Base-by-base conservation (phyloP, 306 rosid species). In the Herpetospermum pedunculosum region DNA sequence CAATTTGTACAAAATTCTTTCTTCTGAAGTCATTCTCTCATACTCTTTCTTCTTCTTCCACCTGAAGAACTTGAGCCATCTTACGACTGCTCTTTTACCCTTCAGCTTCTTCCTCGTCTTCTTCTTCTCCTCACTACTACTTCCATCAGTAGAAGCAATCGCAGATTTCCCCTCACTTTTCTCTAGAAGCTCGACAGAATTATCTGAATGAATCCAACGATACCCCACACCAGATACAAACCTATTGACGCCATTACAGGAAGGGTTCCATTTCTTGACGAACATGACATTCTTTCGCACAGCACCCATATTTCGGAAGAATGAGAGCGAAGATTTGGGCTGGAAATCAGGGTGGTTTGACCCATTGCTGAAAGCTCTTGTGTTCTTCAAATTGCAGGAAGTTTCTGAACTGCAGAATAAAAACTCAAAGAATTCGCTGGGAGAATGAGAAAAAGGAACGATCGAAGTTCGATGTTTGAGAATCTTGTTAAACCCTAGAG, bases 1-100 rank as follows among this genome's bases (percentile, higher is more conserved):
- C 76, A 94, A 75, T 74, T 94, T 89, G 89, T 64, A 81, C 55
- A 91, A 78, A 75, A 88, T 34, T 71, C 81, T 94, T 28, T 94
- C 99, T 75, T 89, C 99, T 0, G 85, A 55, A 8, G 97, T 91
- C 99, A 94, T 88, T 86, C 97, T 88, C 81, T 81, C 78, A 73
- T 57, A 84, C 10, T 88, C 92, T 84, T 88, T 94, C 89, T 88
- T 89, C 79, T 94, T 91, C 91, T 85, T 94, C 76, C 70, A 87
- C 85, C 98, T 84, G 69, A 89, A 91, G 54, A 77, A 85, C 88
- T 94, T 94, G 19, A 94, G 85, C 99, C 99, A 94, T 80, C 79
- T 85, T 7, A 91, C 90, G 50, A 91, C 99, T 2, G 96, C 97
- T 76, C 99, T 82, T 84, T 91, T 94, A 8, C 99, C 97, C 75